phyloP scores from a whole-genome alignment of 2,329 filamentous ascomycete species.

The Phaeosphaeria sp. region DNA sequence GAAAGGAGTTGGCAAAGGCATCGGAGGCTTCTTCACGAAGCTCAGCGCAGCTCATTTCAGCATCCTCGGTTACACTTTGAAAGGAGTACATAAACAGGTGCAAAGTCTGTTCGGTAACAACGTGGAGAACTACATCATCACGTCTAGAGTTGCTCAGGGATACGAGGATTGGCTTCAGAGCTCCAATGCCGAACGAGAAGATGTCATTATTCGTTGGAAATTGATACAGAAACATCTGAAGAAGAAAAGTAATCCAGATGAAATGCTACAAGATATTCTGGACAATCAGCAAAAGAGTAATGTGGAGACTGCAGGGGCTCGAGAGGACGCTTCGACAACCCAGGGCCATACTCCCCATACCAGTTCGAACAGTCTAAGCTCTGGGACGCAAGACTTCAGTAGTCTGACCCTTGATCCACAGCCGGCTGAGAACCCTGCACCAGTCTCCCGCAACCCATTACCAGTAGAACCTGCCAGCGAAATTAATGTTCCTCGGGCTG shows the following conservation, averaged over 20 bases:
- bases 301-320: constrained; percentile 24
- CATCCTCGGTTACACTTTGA: constrained; percentile 22
- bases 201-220: constrained; percentile 21
- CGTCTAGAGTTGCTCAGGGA: constrained; percentile 22
- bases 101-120: constrained; percentile 16
- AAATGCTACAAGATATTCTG: constrained; percentile 40
- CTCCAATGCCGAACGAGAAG: constrained; percentile 18
- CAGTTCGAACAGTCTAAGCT: neutral
- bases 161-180: constrained; percentile 26
- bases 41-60: constrained; percentile 22
- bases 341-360: neutral
- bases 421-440: neutral
- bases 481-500: neutral
- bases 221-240: constrained; percentile 17
- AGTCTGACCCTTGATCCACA: neutral
- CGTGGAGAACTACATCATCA: constrained; percentile 18
- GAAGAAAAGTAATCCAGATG: constrained; percentile 7
- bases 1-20: constrained; percentile 33
- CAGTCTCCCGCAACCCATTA: neutral
- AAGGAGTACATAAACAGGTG: constrained; percentile 25
- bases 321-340: neutral
- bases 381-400: neutral
- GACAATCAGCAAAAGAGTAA: constrained; percentile 21
- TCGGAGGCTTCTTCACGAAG: constrained; percentile 33
- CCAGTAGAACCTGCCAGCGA: neutral